Conservation (phyloP, 257 asterid genomes). For the Thymus quinquecostatus region DNA sequence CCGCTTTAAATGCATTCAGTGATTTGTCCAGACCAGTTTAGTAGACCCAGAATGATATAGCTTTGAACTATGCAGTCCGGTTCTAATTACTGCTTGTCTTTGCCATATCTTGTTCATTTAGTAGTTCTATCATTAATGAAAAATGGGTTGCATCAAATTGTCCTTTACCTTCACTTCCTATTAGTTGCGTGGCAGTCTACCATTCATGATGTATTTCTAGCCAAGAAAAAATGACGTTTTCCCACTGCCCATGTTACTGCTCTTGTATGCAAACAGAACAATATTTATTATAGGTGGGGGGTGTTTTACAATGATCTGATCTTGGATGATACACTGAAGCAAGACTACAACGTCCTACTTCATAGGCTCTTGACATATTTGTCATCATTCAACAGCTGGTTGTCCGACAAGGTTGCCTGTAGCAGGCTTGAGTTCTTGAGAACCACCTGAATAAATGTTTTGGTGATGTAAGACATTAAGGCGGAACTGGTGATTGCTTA, state of each 20-base stretch:
- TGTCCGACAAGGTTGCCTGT: neutral
- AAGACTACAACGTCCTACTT: neutral
- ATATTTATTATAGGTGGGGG: neutral
- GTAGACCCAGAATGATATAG: too few relatives aligned
- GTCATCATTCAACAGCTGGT: constrained; percentile 2
- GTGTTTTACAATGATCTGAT: constrained; percentile 2
- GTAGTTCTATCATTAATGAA: neutral
- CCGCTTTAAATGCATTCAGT: too few relatives aligned
- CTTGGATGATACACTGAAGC: neutral
- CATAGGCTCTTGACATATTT: neutral
- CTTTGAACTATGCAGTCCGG: too few relatives aligned
- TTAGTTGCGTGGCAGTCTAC: neutral
- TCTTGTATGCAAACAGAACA: constrained; percentile 5
- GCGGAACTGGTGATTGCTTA: neutral
- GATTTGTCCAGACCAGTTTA: too few relatives aligned
- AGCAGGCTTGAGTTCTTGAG: neutral
- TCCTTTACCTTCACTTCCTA: neutral
- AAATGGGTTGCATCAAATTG: constrained; percentile 5
- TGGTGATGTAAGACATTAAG: neutral
- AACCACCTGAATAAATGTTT: neutral
- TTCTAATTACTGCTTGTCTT: neutral
- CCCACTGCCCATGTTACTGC: neutral
- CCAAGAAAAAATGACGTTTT: constrained; percentile 12
- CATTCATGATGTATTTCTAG: neutral
- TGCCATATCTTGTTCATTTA: neutral